Evolutionary conservation across 1,284 basidiomycete species (phyloP), one percentile per base, ranked within the genome.

Genomic region (Rhizopogon hawkerae): DNA sequence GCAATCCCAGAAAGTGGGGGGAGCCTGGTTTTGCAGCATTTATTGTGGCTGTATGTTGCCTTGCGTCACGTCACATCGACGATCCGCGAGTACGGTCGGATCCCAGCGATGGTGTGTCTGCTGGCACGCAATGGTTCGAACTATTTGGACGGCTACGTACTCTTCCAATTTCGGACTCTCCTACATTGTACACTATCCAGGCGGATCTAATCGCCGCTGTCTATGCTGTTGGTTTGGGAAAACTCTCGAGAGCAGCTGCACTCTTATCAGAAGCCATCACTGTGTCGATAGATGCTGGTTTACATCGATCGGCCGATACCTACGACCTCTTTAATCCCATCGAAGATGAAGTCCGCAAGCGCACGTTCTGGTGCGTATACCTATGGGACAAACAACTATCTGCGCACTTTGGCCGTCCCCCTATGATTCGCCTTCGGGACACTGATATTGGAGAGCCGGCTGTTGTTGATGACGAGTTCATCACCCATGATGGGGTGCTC

Each of bases 341-440:
- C 54, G 90, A 93, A 64, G 85, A 88, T 56, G 89, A 93, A 64
- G 81, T 91, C 14, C 78, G 91, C 49, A 92, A 92, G 66, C 81
- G 91, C 55, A 93, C 91, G 0, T 94, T 93, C 67, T 94, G 90
- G 90, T 89, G 88, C 53, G 89, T 93, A 21, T 94, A 93, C 66
- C 76, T 90, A 38, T 93, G 91, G 91, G 91, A 93, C 66, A 93
- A 93, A 67, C 90, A 92, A 60, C 77, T 87, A 8, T 69, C 76
- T 34, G 87, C 89, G 29, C 84, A 92, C 57, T 92, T 93, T 63
- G 91, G 91, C 13, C 74, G 90, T 18, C 91, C 91, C 16, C 81
- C 90, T 1, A 79, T 92, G 72, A 76, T 94, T 55, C 78, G 90
- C 41, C 66, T 92, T 53, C 76, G 87, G 51, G 91, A 93, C 63